Evolutionary conservation across 805 yeast species (phyloP).

Genomic region (Kazachstania taianensis): DNA sequence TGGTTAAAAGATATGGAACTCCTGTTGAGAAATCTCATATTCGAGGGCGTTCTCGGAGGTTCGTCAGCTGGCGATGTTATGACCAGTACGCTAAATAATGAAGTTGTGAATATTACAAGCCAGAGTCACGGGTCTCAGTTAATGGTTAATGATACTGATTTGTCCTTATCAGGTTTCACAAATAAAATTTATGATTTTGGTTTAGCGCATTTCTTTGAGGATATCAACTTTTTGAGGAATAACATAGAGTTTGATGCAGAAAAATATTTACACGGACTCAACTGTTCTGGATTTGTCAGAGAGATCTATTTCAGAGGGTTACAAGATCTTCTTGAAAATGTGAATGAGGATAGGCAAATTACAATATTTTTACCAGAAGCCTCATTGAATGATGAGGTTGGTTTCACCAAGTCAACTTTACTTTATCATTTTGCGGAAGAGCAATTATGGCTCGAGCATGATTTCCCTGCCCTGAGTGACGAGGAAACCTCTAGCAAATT

Average conservation of each 20-base stretch:
- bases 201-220: constrained; percentile 39
- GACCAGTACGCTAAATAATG: constrained; percentile 22
- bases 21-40: constrained; percentile 25
- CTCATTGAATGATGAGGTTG: constrained; percentile 28
- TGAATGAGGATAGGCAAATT: constrained; percentile 32
- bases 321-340: constrained; percentile 34
- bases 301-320: constrained; percentile 57
- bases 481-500: constrained; percentile 24
- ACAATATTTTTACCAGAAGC: constrained; percentile 50
- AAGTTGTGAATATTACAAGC: constrained; percentile 15
- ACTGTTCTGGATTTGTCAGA: constrained; percentile 54
- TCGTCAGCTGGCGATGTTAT: constrained; percentile 6
- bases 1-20: constrained; percentile 17
- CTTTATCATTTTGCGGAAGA: constrained; percentile 51
- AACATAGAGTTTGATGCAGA: constrained; percentile 39
- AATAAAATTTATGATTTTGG: constrained; percentile 40
- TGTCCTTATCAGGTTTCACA: constrained; percentile 24
- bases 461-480: constrained; percentile 7
- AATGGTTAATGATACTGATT: constrained; percentile 26
- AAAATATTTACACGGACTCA: constrained; percentile 49
- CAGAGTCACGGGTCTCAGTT: constrained; percentile 29
- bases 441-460: constrained; percentile 14
- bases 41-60: constrained; percentile 41
- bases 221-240: constrained; percentile 19
- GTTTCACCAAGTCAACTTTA: constrained; percentile 31